phyloP scores from a whole-genome alignment of 306 rosid species.

The Elaeagnus macrophylla region DNA sequence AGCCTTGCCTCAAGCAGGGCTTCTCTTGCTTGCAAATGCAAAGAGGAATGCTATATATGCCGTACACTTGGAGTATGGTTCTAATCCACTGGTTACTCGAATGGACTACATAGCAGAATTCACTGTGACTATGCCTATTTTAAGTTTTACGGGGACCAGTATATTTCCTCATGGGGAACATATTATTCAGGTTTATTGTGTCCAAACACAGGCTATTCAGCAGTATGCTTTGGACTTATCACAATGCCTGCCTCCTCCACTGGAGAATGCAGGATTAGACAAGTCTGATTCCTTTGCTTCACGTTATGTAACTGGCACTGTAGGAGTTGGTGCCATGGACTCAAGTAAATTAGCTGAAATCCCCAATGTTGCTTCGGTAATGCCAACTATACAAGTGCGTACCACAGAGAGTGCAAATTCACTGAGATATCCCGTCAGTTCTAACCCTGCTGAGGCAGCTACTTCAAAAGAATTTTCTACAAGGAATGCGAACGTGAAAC shows the following conservation, averaged over 20 bases:
- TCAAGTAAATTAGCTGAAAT: slow-evolving; percentile 44
- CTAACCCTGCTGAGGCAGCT: slow-evolving; percentile 45
- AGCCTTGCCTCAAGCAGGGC: slow-evolving; percentile 85
- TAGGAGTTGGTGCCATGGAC: slow-evolving; percentile 45
- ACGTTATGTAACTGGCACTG: slow-evolving; percentile 48
- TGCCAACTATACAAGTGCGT: slow-evolving; percentile 37
- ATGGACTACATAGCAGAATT: slow-evolving; percentile 95
- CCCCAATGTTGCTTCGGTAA: slow-evolving; percentile 35
- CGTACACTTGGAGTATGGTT: slow-evolving; percentile 78
- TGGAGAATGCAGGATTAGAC: slow-evolving; percentile 60
- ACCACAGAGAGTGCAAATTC: slow-evolving; percentile 41
- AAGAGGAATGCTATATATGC: slow-evolving; percentile 98
- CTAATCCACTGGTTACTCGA: slow-evolving; percentile 65
- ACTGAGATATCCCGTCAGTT: slow-evolving; percentile 48
- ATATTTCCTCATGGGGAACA: slow-evolving; percentile 70
- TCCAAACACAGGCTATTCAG: slow-evolving; percentile 96
- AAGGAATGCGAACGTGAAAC: slow-evolving; percentile 48
- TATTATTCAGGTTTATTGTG: slow-evolving; percentile 89
- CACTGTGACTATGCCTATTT: slow-evolving; percentile 92
- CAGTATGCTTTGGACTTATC: slow-evolving; percentile 94
- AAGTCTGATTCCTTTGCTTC: slow-evolving; percentile 62
- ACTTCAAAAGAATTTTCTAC: slow-evolving; percentile 36
- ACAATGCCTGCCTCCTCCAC: slow-evolving; percentile 87
- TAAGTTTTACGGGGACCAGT: slow-evolving; percentile 91
- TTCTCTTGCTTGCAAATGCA: slow-evolving; percentile 95